Percentiles rank a stretch among this genome's conserved stretches.
Evolutionary conservation across 2,329 filamentous ascomycete genomes (phyloP).

Genomic region (Colletotrichum cereale): DNA sequence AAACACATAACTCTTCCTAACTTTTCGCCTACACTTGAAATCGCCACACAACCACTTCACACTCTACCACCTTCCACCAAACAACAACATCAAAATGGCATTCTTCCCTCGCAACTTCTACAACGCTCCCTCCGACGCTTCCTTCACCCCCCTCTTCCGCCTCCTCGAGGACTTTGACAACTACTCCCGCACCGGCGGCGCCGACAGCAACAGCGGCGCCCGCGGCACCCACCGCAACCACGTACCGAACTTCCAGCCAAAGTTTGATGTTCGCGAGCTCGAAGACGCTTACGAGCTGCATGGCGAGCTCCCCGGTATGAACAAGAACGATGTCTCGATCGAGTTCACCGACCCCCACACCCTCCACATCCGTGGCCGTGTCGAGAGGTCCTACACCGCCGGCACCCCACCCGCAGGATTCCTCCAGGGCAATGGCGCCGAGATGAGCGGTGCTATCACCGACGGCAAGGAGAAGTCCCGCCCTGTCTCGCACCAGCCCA

Average conservation of each 20-base stretch:
- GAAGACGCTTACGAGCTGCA: conserved; percentile 79
- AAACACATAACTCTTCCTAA: background rate
- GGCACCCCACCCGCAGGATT: conserved; percentile 63
- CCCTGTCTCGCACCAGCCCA: conserved; percentile 65
- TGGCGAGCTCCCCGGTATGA: conserved; percentile 82
- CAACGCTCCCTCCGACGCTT: conserved; percentile 56
- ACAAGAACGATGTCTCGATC: conserved; percentile 79
- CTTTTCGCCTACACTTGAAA: background rate
- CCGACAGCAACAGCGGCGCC: conserved; percentile 41
- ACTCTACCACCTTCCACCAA: conserved; percentile 27
- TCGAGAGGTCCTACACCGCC: conserved; percentile 73
- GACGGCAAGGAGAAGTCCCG: conserved; percentile 49
- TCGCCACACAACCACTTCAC: background rate
- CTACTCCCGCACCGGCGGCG: conserved; percentile 59
- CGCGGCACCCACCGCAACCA: conserved; percentile 44
- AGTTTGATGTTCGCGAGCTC: conserved; percentile 83
- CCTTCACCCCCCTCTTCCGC: conserved; percentile 72
- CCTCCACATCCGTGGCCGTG: conserved; percentile 76
- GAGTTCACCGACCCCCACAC: conserved; percentile 85
- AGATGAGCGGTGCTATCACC: conserved; percentile 54
- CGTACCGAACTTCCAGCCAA: conserved; percentile 75
- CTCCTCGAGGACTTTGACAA: conserved; percentile 74
- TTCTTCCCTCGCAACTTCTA: conserved; percentile 69
- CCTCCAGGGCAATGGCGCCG: conserved; percentile 56
- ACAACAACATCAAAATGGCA: conserved; percentile 63